Evolutionary conservation across 352 stramenopile species (phyloP), one percentile per base, ranked within the genome.

Genomic region (Phytophthora fragariaefolia): DNA sequence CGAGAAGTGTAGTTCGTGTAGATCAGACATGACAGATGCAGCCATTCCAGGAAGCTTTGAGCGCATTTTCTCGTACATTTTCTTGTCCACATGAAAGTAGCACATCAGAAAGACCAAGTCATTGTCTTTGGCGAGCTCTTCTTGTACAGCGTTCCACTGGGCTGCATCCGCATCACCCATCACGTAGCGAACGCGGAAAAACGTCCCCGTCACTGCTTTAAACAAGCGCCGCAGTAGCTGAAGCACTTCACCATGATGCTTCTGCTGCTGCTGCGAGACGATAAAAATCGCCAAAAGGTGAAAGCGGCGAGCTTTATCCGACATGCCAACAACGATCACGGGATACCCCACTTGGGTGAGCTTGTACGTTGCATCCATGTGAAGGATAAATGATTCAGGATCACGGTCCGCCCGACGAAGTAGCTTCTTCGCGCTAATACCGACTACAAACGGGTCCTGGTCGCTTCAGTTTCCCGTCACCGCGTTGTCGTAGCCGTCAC

Each of bases 291-390:
- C 72, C 4, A 72, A 27, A 0, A 63, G 53, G n/a, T 74, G 64
- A 32, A 80, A 77, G 4, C 34, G 52, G 2, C 58, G 38, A 0
- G 40, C 52, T 30, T 23, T 8, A 30, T 80, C 68, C 2, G 68
- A 80, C 0, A 80, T 40, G 0, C 58, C 64, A 28, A 73, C 46
- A 1, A 74, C 58, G 3, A 76, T 42, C 0, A 70, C 63, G 1
- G 67, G 52, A 36, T 70, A 76, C 7, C 56, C 42, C 1, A 48
- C 58, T 27, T 69, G 54, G 0, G 63, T 74, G 1, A 68, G 32
- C 57, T 80, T 76, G 58, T 66, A 80, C 0, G 72, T 76, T 0
- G 63, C 67, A 27, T 79, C 63, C 1, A 74, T n/a, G 26, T 79
- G 71, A 18, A 78, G 28, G 3, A 69, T 58, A 17, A 72, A 72